Conservation (phyloP, 495 filamentous ascomycete genomes). For the Hyaloscypha hepaticicola region DNA sequence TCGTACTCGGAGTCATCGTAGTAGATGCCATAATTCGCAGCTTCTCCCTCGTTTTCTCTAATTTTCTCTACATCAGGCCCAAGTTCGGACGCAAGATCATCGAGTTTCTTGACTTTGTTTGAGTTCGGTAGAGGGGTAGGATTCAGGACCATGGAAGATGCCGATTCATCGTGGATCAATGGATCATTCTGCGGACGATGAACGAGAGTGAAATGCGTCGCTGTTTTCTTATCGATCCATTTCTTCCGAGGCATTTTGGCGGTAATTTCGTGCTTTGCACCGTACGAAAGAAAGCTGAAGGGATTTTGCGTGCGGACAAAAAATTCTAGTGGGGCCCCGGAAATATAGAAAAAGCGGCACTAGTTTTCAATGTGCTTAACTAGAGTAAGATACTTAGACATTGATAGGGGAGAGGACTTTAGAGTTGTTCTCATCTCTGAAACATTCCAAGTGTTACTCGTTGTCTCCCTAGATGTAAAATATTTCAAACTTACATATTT, state of each 20-base stretch:
- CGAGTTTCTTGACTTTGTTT: slow-evolving; percentile 62
- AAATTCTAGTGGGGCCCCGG: too few species aligned
- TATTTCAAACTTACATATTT: too few species aligned
- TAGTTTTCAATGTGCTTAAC: too few species aligned
- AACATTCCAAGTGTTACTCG: too few species aligned
- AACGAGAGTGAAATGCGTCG: slow-evolving; percentile 88
- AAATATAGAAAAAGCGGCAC: too few species aligned
- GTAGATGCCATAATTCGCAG: slow-evolving; percentile 90
- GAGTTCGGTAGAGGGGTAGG: slow-evolving; percentile 46
- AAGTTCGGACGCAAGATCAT: slow-evolving; percentile 77
- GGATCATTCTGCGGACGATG: slow-evolving; percentile 97
- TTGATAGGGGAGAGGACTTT: too few species aligned
- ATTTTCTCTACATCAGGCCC: slow-evolving; percentile 58
- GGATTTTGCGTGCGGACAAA: background rate
- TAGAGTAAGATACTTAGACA: too few species aligned
- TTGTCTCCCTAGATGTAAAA: too few species aligned
- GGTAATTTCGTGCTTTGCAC: slow-evolving; percentile 33
- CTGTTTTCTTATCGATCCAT: slow-evolving; percentile 94
- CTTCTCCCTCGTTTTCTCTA: slow-evolving; percentile 91
- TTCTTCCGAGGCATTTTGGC: slow-evolving; percentile 75
- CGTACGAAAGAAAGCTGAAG: background rate
- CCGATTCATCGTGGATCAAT: slow-evolving; percentile 80
- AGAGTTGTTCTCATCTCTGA: too few species aligned
- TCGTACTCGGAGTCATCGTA: slow-evolving; percentile 88
- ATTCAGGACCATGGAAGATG: slow-evolving; percentile 79